Evolutionary conservation across 2,329 filamentous ascomycete species (phyloP).

Genomic region (Dactylellina parvicollis): DNA sequence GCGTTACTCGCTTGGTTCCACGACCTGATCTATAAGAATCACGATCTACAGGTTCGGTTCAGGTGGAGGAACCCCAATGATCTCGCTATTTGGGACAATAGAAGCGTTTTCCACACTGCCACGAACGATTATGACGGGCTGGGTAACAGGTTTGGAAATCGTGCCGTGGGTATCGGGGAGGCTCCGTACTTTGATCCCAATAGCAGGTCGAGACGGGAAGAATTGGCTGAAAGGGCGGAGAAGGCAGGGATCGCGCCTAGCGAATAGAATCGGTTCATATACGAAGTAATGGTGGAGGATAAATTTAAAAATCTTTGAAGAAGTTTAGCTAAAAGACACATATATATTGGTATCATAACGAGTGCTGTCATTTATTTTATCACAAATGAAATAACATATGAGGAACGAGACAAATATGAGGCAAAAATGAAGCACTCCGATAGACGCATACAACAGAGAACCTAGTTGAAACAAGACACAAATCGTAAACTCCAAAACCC

Average conservation of each 20-base stretch:
- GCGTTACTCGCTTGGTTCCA: slow-evolving; percentile 66
- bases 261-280: background rate
- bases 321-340: background rate
- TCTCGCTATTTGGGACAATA: slow-evolving; percentile 74
- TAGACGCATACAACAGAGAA: background rate
- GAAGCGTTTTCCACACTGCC: slow-evolving; percentile 69
- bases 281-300: background rate
- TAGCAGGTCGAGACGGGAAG: slow-evolving; percentile 65
- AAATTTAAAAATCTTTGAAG: background rate
- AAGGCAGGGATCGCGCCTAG: slow-evolving; percentile 5
- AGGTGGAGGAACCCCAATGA: slow-evolving; percentile 59
- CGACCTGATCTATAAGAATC: slow-evolving; percentile 67
- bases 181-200: slow-evolving; percentile 67
- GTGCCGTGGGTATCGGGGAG: slow-evolving; percentile 69
- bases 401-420: background rate
- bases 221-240: slow-evolving; percentile 58
- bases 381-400: background rate
- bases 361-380: slow-evolving; percentile 22
- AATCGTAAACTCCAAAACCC: slow-evolving; percentile 47
- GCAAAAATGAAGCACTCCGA: background rate
- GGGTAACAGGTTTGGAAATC: slow-evolving; percentile 66
- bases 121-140: slow-evolving; percentile 71
- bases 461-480: background rate
- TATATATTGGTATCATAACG: slow-evolving; percentile 1
- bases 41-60: slow-evolving; percentile 68